phyloP scores from a whole-genome alignment of 1,284 basidiomycete genomes.

The Chiua sp. region DNA sequence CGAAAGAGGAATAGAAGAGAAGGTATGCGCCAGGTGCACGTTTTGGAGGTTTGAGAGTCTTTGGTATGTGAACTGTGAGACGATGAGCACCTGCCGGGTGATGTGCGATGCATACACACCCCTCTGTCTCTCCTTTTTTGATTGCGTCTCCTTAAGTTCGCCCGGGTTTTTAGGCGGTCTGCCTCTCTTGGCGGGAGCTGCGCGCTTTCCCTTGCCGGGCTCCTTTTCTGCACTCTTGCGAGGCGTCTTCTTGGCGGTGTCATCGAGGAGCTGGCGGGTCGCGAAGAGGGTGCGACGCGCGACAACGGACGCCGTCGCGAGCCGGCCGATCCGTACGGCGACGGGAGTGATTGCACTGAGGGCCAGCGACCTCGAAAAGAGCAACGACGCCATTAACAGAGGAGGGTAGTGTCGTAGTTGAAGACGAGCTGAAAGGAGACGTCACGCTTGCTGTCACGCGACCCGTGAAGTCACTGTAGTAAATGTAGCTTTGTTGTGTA shows the following conservation, averaged over 20 bases:
- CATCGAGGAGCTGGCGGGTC: constrained; percentile 19
- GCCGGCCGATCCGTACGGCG: background rate
- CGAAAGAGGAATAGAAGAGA: constrained; percentile 27
- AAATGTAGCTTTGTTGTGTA: no score
- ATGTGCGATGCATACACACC: constrained; percentile 1
- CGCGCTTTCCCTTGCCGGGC: background rate
- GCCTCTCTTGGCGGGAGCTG: background rate
- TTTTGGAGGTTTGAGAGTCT: constrained; percentile 32
- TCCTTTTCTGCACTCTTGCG: constrained; percentile 2
- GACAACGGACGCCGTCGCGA: constrained; percentile 3
- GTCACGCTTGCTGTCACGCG: no score
- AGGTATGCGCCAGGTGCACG: constrained; percentile 28
- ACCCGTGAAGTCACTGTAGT: no score
- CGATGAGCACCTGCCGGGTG: background rate
- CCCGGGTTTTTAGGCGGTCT: constrained; percentile 16
- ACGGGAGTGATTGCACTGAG: background rate
- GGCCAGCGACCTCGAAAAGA: constrained; percentile 15
- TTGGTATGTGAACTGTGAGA: constrained; percentile 20
- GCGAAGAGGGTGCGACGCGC: constrained; percentile 34
- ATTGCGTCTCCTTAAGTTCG: background rate
- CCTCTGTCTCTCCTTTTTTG: constrained; percentile 9
- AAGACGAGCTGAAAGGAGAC: no score
- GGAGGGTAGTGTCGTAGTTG: no score
- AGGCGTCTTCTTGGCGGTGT: background rate
- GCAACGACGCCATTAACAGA: constrained; percentile 15